Conservation (phyloP, 495 filamentous ascomycete genomes). For the Hypoxylon crocopeplum region DNA sequence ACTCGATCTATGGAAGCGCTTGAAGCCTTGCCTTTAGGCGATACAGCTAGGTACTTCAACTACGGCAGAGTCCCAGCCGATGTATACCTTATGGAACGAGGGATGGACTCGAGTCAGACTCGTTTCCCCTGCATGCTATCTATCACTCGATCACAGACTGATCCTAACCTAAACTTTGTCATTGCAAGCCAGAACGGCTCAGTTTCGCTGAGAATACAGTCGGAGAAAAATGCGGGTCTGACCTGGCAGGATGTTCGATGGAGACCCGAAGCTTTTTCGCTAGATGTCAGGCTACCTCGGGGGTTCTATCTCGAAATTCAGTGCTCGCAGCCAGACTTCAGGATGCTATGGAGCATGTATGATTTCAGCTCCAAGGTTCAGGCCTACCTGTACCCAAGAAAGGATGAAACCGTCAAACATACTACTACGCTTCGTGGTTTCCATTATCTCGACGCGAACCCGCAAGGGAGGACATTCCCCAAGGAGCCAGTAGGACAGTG, state of each 20-base stretch:
- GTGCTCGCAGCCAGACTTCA: conserved; percentile 76
- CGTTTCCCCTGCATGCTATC: conserved; percentile 75
- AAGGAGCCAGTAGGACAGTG: conserved; percentile 73
- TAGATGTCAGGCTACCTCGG: conserved; percentile 71
- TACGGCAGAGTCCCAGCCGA: conserved; percentile 77
- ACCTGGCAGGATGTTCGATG: conserved; percentile 83
- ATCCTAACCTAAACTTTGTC: conserved; percentile 69
- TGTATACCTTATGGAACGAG: conserved; percentile 72
- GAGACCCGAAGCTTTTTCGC: conserved; percentile 65
- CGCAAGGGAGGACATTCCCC: conserved; percentile 71
- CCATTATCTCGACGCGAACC: conserved; percentile 75
- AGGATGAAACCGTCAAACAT: conserved; percentile 70
- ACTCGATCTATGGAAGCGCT: conserved; percentile 56
- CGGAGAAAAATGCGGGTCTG: conserved; percentile 68
- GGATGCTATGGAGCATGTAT: conserved; percentile 77
- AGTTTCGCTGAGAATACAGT: conserved; percentile 75
- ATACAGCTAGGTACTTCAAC: conserved; percentile 71
- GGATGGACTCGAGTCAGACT: conserved; percentile 65
- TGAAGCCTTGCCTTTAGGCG: conserved; percentile 75
- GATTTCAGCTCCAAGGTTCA: conserved; percentile 80
- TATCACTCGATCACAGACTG: conserved; percentile 69
- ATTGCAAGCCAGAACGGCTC: conserved; percentile 78
- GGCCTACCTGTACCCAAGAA: conserved; percentile 65
- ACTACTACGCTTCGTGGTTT: conserved; percentile 70
- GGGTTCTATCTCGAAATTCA: conserved; percentile 72